These are phyloP conservation scores for Colletotrichum tofieldiae DNA, from an alignment of 2,329 filamentous ascomycete genomes.

Conservation along the genomic window DNA sequence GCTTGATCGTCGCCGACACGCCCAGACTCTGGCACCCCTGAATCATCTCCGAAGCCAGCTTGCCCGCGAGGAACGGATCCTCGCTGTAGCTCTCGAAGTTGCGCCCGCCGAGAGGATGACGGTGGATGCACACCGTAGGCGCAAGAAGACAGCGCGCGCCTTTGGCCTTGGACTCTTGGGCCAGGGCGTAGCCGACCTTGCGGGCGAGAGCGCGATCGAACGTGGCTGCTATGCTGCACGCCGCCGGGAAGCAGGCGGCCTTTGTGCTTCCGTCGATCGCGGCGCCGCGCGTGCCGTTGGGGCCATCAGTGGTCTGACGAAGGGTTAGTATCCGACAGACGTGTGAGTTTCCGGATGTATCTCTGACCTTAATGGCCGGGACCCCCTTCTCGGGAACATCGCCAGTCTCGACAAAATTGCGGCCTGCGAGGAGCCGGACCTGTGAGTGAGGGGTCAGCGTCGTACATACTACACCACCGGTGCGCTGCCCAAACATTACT, in stretches of 20 bases:
- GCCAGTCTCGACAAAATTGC: conserved; percentile 40
- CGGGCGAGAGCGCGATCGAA: conserved; percentile 80
- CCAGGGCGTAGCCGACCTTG: conserved; percentile 78
- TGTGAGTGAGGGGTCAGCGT: background rate
- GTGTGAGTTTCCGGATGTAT: background rate
- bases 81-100: conserved; percentile 74
- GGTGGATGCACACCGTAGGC: conserved; percentile 71
- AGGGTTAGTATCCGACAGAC: no score
- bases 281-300: conserved; percentile 42
- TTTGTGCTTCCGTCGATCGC: conserved; percentile 41
- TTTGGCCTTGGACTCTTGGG: conserved; percentile 79
- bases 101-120: conserved; percentile 74
- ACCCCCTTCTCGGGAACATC: conserved; percentile 28
- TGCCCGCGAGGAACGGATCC: conserved; percentile 78
- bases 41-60: conserved; percentile 75
- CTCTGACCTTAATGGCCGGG: conserved; percentile 32
- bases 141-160: conserved; percentile 79
- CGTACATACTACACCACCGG: background rate
- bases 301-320: conserved; percentile 37
- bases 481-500: background rate
- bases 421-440: conserved; percentile 39
- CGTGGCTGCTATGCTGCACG: conserved; percentile 79
- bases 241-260: conserved; percentile 72
- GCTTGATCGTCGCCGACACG: conserved; percentile 76
- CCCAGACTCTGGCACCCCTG: conserved; percentile 79